A percentile compares a stretch with the other conserved stretches of the same genome.
Evolutionary conservation across 1,284 basidiomycete genomes (phyloP).

Genomic region (Heterobasidion parviporum): DNA sequence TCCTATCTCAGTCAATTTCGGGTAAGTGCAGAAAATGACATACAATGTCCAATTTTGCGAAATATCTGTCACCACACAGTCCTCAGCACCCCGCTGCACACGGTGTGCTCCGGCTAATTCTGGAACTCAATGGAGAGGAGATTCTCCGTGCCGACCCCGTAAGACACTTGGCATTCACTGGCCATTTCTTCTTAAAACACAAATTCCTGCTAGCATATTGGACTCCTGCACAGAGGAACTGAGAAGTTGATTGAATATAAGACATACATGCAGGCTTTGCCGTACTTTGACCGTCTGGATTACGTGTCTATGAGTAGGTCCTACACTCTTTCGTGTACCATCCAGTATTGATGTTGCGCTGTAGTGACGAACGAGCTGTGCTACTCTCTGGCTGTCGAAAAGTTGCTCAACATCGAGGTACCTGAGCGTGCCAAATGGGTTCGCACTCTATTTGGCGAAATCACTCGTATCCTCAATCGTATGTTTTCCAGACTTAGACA

Average conservation of each 20-base stretch:
- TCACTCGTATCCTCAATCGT: constrained; percentile 95
- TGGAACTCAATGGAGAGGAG: constrained; percentile 97
- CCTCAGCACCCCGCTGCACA: constrained; percentile 99
- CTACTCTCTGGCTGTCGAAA: constrained; percentile 97
- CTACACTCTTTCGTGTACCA: background rate
- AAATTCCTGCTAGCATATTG: constrained; percentile 68
- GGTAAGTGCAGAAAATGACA: constrained; percentile 35
- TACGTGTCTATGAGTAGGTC: constrained; percentile 96
- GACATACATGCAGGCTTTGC: constrained; percentile 96
- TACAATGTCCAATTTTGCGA: background rate
- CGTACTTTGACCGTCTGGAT: constrained; percentile 98
- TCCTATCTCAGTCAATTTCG: constrained; percentile 71
- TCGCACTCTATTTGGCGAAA: constrained; percentile 93
- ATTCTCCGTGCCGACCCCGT: constrained; percentile 88
- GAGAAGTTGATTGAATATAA: constrained; percentile 99
- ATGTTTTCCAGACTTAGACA: constrained; percentile 18
- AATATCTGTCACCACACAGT: constrained; percentile 25
- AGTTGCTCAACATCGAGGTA: constrained; percentile 96
- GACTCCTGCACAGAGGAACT: constrained; percentile 93
- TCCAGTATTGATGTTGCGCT: background rate
- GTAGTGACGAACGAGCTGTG: constrained; percentile 95
- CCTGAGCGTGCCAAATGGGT: constrained; percentile 99
- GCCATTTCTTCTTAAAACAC: constrained; percentile 5
- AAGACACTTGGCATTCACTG: constrained; percentile 15
- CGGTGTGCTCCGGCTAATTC: constrained; percentile 95